Conservation (phyloP, 2,329 filamentous ascomycete species). For the Curvularia sp. region DNA sequence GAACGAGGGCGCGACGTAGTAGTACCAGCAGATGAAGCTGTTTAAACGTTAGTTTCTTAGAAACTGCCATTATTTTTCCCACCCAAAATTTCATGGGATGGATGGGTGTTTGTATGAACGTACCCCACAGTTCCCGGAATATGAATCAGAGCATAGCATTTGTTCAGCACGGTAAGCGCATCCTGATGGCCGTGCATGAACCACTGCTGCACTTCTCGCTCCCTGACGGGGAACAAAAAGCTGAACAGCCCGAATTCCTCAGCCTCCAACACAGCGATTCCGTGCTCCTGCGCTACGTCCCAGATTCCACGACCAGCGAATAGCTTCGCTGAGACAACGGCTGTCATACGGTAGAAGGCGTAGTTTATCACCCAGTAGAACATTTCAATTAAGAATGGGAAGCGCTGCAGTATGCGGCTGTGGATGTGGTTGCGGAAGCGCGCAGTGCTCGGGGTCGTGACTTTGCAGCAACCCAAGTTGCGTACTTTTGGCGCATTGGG, state of each 20-base stretch:
- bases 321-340: conserved; percentile 58
- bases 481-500: conserved; percentile 57
- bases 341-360: conserved; percentile 67
- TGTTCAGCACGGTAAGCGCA: conserved; percentile 63
- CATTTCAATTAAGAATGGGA: conserved; percentile 75
- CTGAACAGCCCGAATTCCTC: conserved; percentile 60
- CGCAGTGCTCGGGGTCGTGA: conserved; percentile 65
- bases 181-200: conserved; percentile 62
- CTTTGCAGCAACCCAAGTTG: conserved; percentile 58
- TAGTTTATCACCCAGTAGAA: conserved; percentile 75
- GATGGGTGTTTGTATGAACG: conserved; percentile 13
- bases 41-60: conserved; percentile 22
- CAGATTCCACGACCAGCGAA: conserved; percentile 63
- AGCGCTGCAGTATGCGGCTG: conserved; percentile 69
- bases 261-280: conserved; percentile 61
- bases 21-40: conserved; percentile 70
- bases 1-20: conserved; percentile 63
- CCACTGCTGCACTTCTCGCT: conserved; percentile 63
- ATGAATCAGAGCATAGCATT: conserved; percentile 65
- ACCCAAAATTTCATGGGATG: too few species aligned
- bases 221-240: conserved; percentile 61
- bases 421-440: conserved; percentile 67
- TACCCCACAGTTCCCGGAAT: conserved; percentile 67
- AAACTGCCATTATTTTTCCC: too few species aligned
- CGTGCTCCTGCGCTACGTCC: conserved; percentile 63